Conservation (phyloP, 2,329 filamentous ascomycete species). For the Apiospora pterosperma region DNA sequence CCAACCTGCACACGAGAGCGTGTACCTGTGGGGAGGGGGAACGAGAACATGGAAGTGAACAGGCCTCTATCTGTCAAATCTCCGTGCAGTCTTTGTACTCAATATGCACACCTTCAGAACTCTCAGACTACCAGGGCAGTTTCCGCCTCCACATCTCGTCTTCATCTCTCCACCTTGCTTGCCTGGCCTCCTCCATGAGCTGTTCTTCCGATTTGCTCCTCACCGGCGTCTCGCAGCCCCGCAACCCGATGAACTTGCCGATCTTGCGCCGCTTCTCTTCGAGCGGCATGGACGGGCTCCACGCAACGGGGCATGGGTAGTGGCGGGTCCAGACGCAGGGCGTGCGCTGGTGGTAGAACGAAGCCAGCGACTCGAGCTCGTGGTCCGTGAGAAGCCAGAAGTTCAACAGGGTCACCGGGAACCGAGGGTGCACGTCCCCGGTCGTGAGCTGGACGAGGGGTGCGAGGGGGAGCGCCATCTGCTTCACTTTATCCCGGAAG, state of each 20-base stretch:
- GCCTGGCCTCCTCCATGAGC: slow-evolving; percentile 40
- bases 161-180: slow-evolving; percentile 36
- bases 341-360: slow-evolving; percentile 70
- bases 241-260: slow-evolving; percentile 70
- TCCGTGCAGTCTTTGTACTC: not conserved
- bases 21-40: not conserved
- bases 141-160: slow-evolving; percentile 49
- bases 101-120: not conserved
- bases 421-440: slow-evolving; percentile 60
- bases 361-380: slow-evolving; percentile 66
- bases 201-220: slow-evolving; percentile 43
- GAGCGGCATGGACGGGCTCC: slow-evolving; percentile 49
- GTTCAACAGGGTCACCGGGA: slow-evolving; percentile 63
- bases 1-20: not conserved
- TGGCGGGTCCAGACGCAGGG: slow-evolving; percentile 50
- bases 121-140: slow-evolving; percentile 30
- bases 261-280: slow-evolving; percentile 71
- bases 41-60: not conserved
- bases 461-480: slow-evolving; percentile 63
- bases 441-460: slow-evolving; percentile 63
- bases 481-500: slow-evolving; percentile 58
- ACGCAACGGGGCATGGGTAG: slow-evolving; percentile 68
- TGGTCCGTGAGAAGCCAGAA: slow-evolving; percentile 72
- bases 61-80: not conserved
- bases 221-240: slow-evolving; percentile 55